Percentiles rank a stretch among this genome's conserved stretches.
These are phyloP conservation scores for Lipomyces spencermartinsiae DNA, from an alignment of 805 yeast species.

Conservation along the genomic window DNA sequence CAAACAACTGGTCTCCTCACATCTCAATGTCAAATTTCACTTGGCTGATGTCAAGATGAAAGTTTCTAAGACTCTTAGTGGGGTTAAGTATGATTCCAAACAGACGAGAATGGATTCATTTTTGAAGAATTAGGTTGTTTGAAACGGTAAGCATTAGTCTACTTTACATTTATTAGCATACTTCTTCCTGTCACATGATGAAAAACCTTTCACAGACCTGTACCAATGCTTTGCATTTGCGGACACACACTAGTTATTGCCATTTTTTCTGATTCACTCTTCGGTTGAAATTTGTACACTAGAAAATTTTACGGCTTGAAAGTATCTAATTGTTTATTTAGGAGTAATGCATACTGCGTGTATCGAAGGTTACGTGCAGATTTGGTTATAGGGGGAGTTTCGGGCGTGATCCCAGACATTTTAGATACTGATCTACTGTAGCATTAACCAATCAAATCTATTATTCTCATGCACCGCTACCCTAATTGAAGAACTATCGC, in stretches of 20 bases:
- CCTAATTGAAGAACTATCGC: background rate
- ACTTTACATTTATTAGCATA: background rate
- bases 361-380: background rate
- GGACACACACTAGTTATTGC: conserved; percentile 33
- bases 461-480: background rate
- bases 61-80: background rate
- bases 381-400: background rate
- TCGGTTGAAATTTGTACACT: background rate
- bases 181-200: conserved; percentile 24
- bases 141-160: conserved; percentile 18
- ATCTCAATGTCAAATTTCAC: conserved; percentile 14
- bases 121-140: conserved; percentile 6
- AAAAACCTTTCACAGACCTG: conserved; percentile 42
- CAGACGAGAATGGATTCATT: conserved; percentile 26
- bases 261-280: conserved; percentile 15
- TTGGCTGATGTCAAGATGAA: conserved; percentile 5
- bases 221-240: conserved; percentile 37
- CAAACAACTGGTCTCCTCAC: background rate
- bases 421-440: background rate
- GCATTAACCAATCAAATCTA: no score
- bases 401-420: background rate
- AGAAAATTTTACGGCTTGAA: background rate
- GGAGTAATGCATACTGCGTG: background rate
- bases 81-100: conserved; percentile 20
- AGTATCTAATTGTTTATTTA: background rate